Evolutionary conservation across 129 eudicot species (phyloP).

Genomic region (Pseudognaphalium luteoalbum): DNA sequence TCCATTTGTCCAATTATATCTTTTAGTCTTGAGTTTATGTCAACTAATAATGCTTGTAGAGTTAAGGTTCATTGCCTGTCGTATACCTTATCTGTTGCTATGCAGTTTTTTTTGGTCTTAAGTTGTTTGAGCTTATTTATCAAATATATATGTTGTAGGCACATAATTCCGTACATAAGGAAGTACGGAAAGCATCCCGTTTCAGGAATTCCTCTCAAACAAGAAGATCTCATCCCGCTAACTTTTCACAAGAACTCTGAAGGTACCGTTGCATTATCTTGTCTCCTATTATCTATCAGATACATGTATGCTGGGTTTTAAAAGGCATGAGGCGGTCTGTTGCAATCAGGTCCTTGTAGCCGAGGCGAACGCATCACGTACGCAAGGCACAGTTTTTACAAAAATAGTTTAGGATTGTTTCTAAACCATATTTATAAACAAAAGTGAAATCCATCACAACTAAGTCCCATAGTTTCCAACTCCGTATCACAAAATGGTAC

Average conservation of each 20-base stretch:
- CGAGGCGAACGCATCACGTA: too few relatives aligned
- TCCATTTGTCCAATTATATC: background rate
- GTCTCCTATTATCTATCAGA: background rate
- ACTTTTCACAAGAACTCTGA: conserved; percentile 87
- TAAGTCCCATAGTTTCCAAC: too few relatives aligned
- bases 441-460: too few relatives aligned
- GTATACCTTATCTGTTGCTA: background rate
- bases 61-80: background rate
- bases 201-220: conserved; percentile 76
- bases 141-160: conserved; percentile 42
- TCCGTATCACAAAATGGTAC: too few relatives aligned
- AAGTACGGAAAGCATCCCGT: conserved; percentile 92
- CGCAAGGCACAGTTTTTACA: too few relatives aligned
- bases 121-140: conserved; percentile 20
- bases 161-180: conserved; percentile 77
- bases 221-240: conserved; percentile 80
- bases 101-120: background rate
- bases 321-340: background rate
- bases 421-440: too few relatives aligned
- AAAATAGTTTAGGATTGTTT: too few relatives aligned
- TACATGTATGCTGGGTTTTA: background rate
- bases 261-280: conserved; percentile 41
- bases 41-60: conserved; percentile 2
- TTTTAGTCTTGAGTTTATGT: background rate
- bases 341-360: too few relatives aligned